Percentiles rank a stretch among this genome's conserved stretches.
Conservation (phyloP, 441 rosid genomes). For the Theobroma grandiflorum region DNA sequence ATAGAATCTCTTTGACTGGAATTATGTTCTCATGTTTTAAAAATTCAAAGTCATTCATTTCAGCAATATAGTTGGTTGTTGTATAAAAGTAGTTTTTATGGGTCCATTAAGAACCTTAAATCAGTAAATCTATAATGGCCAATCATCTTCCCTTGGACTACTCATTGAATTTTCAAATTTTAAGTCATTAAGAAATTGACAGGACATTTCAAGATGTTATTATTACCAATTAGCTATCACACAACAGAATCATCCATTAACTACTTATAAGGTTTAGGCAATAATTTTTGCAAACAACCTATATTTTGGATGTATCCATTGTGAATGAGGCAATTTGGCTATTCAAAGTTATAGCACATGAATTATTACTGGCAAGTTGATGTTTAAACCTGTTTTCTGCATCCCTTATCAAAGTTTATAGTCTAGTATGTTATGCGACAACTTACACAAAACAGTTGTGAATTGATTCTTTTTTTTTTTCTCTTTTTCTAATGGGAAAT, state of each 20-base stretch:
- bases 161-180: background rate
- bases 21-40: background rate
- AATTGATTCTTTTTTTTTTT: background rate
- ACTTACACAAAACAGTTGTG: background rate
- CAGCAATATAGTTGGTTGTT: background rate
- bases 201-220: background rate
- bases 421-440: background rate
- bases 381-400: background rate
- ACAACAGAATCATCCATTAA: background rate
- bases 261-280: background rate
- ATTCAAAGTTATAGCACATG: background rate
- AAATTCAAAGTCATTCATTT: background rate
- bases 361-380: background rate
- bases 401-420: background rate
- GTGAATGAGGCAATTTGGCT: background rate
- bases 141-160: background rate
- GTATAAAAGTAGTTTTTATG: background rate
- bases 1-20: background rate
- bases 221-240: background rate
- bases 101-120: background rate
- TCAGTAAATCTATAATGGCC: background rate
- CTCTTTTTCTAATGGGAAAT: background rate
- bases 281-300: background rate
- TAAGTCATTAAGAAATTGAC: background rate
- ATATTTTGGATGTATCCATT: background rate